These are phyloP conservation scores for Sphagnum fallax DNA, from an alignment of 228 moss, liverwort and hornwort species.

Conservation along the genomic window DNA sequence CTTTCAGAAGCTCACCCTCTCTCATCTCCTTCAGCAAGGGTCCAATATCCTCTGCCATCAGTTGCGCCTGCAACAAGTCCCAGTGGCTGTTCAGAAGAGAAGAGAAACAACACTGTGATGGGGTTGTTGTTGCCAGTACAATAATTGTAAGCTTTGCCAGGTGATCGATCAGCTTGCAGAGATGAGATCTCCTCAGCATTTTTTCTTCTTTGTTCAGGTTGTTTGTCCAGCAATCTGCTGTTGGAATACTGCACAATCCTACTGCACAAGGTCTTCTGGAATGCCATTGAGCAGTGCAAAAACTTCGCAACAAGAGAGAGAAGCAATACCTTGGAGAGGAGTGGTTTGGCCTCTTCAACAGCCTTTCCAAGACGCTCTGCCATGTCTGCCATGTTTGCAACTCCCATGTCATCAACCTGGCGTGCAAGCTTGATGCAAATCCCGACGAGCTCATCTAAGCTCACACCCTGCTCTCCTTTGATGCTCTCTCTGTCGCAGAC, in stretches of 20 bases:
- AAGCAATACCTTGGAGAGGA: conserved; percentile 28
- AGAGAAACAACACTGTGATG: not conserved
- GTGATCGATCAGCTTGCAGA: not conserved
- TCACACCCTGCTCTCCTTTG: conserved; percentile 47
- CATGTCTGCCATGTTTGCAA: conserved; percentile 33
- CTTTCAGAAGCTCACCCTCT: conserved; percentile 37
- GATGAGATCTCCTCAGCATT: not conserved
- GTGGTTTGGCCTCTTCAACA: conserved; percentile 46
- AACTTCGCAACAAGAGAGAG: not conserved
- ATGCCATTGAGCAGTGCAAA: not conserved
- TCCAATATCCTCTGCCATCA: conserved; percentile 40
- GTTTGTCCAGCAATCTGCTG: too few species aligned
- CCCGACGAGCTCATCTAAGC: conserved; percentile 45
- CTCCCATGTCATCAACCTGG: conserved; percentile 33
- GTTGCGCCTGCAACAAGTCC: conserved; percentile 25
- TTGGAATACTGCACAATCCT: not conserved
- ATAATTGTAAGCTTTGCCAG: not conserved
- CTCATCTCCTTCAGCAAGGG: conserved; percentile 41
- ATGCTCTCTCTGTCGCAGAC: conserved; percentile 50
- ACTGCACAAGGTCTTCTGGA: not conserved
- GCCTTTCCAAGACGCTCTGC: conserved; percentile 30
- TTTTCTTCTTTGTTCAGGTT: not conserved
- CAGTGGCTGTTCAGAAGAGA: not conserved
- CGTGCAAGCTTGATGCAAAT: conserved; percentile 43
- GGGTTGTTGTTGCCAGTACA: not conserved